Evolutionary conservation across 2,329 filamentous ascomycete genomes (phyloP), one percentile per base, ranked within the genome.

Genomic region (Xylariaceae sp.): DNA sequence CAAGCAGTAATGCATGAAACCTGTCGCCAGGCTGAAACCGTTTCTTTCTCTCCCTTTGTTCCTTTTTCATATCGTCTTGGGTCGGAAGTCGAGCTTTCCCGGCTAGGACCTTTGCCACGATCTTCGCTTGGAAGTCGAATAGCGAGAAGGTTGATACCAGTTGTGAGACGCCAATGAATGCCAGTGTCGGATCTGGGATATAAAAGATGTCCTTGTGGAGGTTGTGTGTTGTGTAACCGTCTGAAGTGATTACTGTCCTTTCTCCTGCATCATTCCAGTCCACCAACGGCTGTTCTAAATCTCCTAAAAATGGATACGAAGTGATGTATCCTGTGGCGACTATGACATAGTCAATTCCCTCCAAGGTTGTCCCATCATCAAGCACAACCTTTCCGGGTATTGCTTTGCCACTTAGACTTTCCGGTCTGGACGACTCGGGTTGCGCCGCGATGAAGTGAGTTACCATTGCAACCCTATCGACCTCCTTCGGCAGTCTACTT

Each of bases 171-270:
- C 86, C 86, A 16, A 88, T 71, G 56, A 88, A 88, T 0, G 75
- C 71, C 1, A 89, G 70, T 0, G 81, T 80, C 0, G 85, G 83
- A 54, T 89, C 84, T 0, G 77, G 76, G 41, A 88, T 87, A 66
- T 88, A 89, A 63, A 87, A 89, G 13, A 89, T 83, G 63, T 89
- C 86, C 52, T 82, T 82, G 71, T 88, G 82, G 1, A 89, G 71
- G 57, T 89, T 88, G 60, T 89, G 86, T 4, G 76, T 71, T 63
- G 83, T 80, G 12, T 75, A 76, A 2, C 86, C 86, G 42, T 88
- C 82, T 0, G 74, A 67, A 0, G 81, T 88, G 5, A 89, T 79
- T 0, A 90, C 70, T 0, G 82, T 66, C 0, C 65, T 70, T 0
- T 81, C 75, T 36, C 76, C 72, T 0, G 83, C 83, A 1, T 80